Conservation (phyloP, 768 basidiomycete genomes). For the Calvatia gigantea region DNA sequence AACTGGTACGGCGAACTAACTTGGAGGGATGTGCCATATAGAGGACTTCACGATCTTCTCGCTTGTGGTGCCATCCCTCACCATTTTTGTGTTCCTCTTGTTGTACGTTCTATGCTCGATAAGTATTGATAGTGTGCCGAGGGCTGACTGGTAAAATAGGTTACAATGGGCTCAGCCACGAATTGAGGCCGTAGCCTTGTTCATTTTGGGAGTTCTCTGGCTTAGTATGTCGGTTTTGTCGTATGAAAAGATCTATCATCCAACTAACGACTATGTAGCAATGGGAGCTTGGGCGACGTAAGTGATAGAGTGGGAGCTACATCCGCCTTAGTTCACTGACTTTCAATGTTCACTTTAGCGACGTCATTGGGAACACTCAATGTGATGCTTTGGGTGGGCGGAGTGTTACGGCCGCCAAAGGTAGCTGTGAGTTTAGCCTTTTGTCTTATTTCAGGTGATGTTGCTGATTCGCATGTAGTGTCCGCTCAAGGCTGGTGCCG, state of each 20-base stretch:
- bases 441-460: neutral
- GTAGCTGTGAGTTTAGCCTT: conserved; percentile 41
- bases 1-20: conserved; percentile 4
- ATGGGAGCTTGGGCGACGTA: conserved; percentile 77
- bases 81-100: conserved; percentile 59
- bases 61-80: conserved; percentile 60
- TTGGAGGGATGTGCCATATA: conserved; percentile 29
- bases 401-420: conserved; percentile 45
- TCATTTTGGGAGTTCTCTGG: conserved; percentile 64
- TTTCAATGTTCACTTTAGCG: conserved; percentile 40
- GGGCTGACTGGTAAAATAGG: conserved; percentile 29
- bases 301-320: conserved; percentile 19
- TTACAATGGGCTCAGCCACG: conserved; percentile 69
- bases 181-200: conserved; percentile 52
- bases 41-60: conserved; percentile 72
- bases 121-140: neutral
- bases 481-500: conserved; percentile 59
- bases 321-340: neutral
- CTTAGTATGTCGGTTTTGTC: conserved; percentile 48
- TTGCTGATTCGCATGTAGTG: conserved; percentile 34
- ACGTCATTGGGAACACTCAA: conserved; percentile 63
- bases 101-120: conserved; percentile 36
- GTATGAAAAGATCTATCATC: conserved; percentile 7
- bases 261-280: conserved; percentile 34
- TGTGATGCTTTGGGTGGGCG: conserved; percentile 49